Base-by-base conservation (phyloP, 1,284 basidiomycete species). In the Neonothopanus nambi region DNA sequence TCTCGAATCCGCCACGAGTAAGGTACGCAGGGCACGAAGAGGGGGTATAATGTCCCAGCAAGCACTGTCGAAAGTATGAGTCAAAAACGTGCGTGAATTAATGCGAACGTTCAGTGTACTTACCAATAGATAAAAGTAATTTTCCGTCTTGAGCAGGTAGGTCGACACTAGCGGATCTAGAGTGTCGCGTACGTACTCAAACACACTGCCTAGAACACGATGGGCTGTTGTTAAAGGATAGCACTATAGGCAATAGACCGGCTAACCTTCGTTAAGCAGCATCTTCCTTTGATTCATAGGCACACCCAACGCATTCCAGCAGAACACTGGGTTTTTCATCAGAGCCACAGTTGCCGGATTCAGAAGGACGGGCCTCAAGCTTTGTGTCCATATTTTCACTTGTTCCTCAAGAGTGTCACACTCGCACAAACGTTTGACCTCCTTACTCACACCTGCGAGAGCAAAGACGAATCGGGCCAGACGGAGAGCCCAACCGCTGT, bases 291-390 rank as follows among this genome's bases (percentile, higher is more conserved):
- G 90, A 66, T 90, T 89, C 61, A 78, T 73, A 2, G 90, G 90
- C 1, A 93, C 89, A 30, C 90, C 89, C 13, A 93, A 74, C 0
- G 89, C 89, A 62, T 91, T 91, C 91, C 91, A 93, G 57, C 88
- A 84, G 69, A 93, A 92, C 38, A 80, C 65, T 12, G 82, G 83
- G 48, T 75, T 84, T 52, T 78, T 81, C 44, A 91, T 70, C 59
- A 91, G 73, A 4, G 78, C 73, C 58, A 86, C 78, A 57, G 91
- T 81, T 24, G 84, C 63, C 24, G 80, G 80, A 65, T 89, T 88
- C 53, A 91, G 72, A 30, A 93, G 66, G 21, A 89, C 80, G 1
- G 84, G 85, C 52, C 85, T 75, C 7, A 92, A 65, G 52, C 76
- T 78, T 47, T 70, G 73, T 45, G 70, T 68, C 88, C 89, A 93